These are phyloP conservation scores for Amesomyces nigricolor DNA, from an alignment of 2,329 filamentous ascomycete species.

Conservation along the genomic window DNA sequence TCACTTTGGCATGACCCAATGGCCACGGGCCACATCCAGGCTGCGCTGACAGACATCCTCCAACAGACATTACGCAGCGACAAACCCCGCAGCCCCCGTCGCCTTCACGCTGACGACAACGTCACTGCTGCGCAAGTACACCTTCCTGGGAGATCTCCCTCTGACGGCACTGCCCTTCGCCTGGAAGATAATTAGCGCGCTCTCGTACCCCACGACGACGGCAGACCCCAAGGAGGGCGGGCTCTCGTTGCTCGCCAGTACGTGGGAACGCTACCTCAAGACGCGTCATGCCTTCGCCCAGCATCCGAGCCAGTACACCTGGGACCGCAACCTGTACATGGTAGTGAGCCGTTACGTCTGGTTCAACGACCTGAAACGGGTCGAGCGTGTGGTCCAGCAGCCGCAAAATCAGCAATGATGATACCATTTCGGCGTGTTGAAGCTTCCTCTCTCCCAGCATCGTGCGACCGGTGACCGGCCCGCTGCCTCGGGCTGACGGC, in stretches of 20 bases:
- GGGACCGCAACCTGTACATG: constrained; percentile 38
- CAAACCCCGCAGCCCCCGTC: constrained; percentile 29
- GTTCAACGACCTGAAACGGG: constrained; percentile 32
- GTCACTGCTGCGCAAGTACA: constrained; percentile 35
- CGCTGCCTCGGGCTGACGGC: too few relatives aligned
- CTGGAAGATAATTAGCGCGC: constrained; percentile 23
- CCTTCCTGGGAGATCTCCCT: constrained; percentile 34
- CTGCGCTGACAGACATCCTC: background rate
- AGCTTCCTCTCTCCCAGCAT: background rate
- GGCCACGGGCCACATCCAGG: background rate
- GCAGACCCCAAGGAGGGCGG: constrained; percentile 25
- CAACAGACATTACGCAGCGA: constrained; percentile 28
- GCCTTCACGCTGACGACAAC: constrained; percentile 35
- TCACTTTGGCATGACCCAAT: background rate
- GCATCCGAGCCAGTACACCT: constrained; percentile 37
- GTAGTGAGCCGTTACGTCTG: constrained; percentile 37
- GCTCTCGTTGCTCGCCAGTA: constrained; percentile 32
- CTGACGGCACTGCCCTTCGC: constrained; percentile 35
- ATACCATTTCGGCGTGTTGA: background rate
- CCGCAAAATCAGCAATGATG: background rate
- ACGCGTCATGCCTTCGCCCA: constrained; percentile 35
- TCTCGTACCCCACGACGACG: constrained; percentile 19
- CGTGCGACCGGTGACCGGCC: background rate
- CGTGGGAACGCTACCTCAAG: constrained; percentile 33
- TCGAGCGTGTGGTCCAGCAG: constrained; percentile 9